Base-by-base conservation (phyloP, 257 asterid species). In the Apocynum venetum region DNA sequence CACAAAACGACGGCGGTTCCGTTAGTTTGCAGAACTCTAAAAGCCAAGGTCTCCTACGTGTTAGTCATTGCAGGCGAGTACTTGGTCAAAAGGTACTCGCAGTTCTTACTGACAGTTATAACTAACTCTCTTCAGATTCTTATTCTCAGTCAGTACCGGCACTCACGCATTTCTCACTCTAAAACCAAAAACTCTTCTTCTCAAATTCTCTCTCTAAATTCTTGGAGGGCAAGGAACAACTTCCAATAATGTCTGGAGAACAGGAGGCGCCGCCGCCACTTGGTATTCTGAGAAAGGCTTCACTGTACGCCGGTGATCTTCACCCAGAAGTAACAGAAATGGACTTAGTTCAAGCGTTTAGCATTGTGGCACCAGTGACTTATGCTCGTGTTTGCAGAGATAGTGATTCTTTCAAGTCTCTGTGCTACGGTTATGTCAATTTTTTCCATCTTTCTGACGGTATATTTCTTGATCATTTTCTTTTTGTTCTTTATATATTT, bases 291-390 rank as follows among this genome's bases (percentile, higher is more conserved):
- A 63, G n/a, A 20, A 74, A 71, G 60, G 77, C 75, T 38, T 81
- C 91, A 20, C 86, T 89, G 25, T 89, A 89, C 84, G 92, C 89
- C 38, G 91, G 92, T 12, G 96, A 88, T 81, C 87, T 91, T 53
- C 89, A 86, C 78, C 90, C 85, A 0, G 87, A 82, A 11, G 86
- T 87, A 10, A 84, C 86, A 1, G 89, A 91, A 25, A 65, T 59
- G 38, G 88, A 89, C 14, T 77, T 89, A 3, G 4, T 5, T 2
- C 76, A 73, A 55, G 48, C 72, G 1, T 86, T 89, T 31, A 11
- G 80, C 4, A 40, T 9, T 6, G 72, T 75, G 15, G 91, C 84
- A 1, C 82, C 86, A 3, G 56, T 91, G 67, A 73, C 76, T 46
- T 87, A 92, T 0, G 84, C 88, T 47, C 86, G 64, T 25, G 75